Conservation (phyloP, 805 yeast species). For the Blastobotrys robertii region DNA sequence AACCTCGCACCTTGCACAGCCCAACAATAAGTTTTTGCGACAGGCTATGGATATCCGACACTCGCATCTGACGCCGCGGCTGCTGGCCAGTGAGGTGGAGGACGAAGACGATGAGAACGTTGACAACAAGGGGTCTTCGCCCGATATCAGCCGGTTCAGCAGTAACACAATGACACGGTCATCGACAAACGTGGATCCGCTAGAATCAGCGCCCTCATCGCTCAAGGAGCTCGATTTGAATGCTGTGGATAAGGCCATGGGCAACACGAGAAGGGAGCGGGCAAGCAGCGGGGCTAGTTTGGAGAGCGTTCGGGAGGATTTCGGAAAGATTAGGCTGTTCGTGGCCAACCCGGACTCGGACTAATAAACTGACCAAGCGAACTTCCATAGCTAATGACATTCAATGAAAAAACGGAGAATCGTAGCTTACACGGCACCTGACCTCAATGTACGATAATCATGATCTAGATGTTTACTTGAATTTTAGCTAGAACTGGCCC, state of each 20-base stretch:
- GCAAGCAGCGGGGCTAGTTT: slow-evolving; percentile 13
- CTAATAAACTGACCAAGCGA: too few species aligned
- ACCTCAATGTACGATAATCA: not conserved
- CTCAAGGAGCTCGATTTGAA: too few species aligned
- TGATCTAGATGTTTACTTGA: not conserved
- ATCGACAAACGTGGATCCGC: not conserved
- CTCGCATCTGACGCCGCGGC: slow-evolving; percentile 41
- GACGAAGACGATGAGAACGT: slow-evolving; percentile 38
- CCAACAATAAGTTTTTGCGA: slow-evolving; percentile 23
- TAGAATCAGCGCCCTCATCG: not conserved
- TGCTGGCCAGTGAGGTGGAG: slow-evolving; percentile 68
- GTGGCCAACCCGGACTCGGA: slow-evolving; percentile 34
- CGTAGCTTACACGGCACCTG: not conserved
- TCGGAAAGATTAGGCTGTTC: slow-evolving; percentile 27
- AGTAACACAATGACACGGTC: slow-evolving; percentile 3
- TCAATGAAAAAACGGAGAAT: not conserved
- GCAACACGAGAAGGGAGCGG: slow-evolving; percentile 9
- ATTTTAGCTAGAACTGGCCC: slow-evolving; percentile 9
- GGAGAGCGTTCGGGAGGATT: slow-evolving; percentile 25
- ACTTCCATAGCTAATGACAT: slow-evolving; percentile 16
- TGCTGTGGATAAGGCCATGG: too few species aligned
- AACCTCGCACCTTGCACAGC: slow-evolving; percentile 8
- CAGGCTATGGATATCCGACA: slow-evolving; percentile 30
- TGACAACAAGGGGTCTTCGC: slow-evolving; percentile 1
- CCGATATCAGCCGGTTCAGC: not conserved